phyloP scores from a whole-genome alignment of 164 flowering plant species.

The Liquidambar formosana region DNA sequence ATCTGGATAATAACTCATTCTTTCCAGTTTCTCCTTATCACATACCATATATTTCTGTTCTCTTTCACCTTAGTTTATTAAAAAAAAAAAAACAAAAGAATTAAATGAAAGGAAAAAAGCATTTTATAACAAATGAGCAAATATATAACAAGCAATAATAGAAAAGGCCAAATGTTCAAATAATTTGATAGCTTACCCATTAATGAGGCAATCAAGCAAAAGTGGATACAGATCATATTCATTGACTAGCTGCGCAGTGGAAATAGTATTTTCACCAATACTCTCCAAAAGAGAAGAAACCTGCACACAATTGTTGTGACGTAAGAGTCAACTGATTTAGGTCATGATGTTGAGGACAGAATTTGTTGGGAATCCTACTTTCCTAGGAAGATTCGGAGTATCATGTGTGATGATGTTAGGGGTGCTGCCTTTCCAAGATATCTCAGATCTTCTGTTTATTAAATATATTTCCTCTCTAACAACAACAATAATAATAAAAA shows the following conservation, averaged over 20 bases:
- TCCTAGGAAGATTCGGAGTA: too few relatives aligned
- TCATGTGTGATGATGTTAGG: too few relatives aligned
- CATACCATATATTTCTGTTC: too few relatives aligned
- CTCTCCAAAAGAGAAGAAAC: constrained; percentile 65
- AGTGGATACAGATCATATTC: constrained; percentile 66
- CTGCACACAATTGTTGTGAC: constrained; percentile 33
- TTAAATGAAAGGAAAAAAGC: background rate
- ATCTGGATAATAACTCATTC: background rate
- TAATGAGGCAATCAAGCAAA: constrained; percentile 66
- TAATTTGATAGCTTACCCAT: constrained; percentile 52
- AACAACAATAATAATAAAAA: background rate
- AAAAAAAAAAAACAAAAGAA: background rate
- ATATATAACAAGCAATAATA: background rate
- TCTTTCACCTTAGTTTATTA: background rate
- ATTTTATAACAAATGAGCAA: background rate
- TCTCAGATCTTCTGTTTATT: too few relatives aligned
- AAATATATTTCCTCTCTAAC: too few relatives aligned
- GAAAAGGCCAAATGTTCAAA: background rate
- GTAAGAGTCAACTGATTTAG: too few relatives aligned
- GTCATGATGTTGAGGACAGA: too few relatives aligned
- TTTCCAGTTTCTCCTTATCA: background rate
- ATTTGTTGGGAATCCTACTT: too few relatives aligned
- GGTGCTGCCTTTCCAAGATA: too few relatives aligned
- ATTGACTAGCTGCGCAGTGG: constrained; percentile 46
- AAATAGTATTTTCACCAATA: constrained; percentile 26